Evolutionary conservation across 2,329 filamentous ascomycete genomes (phyloP), one percentile per base, ranked within the genome.

Genomic region (Penicillium sp.): DNA sequence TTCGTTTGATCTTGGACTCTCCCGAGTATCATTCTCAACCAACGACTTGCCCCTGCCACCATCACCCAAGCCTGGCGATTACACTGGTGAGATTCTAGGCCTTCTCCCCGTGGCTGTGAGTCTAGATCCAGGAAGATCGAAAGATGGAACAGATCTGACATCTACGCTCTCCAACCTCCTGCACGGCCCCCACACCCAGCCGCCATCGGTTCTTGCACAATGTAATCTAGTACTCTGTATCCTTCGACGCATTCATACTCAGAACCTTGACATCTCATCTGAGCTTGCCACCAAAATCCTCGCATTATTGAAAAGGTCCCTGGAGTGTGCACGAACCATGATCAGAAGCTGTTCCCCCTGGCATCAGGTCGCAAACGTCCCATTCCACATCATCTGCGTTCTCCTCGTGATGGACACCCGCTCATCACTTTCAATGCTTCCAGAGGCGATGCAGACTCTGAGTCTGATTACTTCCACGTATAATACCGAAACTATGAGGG

Each of bases 311-410:
- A 50, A 47, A 19, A 60, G 64, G 7, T 75, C 69, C 0, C 65
- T 79, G 2, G 55, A 59, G 2, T 70, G 71, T 1, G 73, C 76
- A 1, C 66, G 68, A 2, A 56, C 50, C 2, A 71, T 79, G 56
- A 56, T 73, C 0, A 58, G 62, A 2, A 57, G 59, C 16, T 64
- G 68, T 10, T 62, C 64, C 1, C 77, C 76, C 0, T 81, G 77
- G 77, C 77, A 79, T 48, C 77, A 80, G 36, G 69, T 77, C 27
- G 74, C 74, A 16, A 79, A 80, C 32, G 73, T 80, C 0, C 77
- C 77, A 0, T 80, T 80, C 36, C 77, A 80, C 26, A 72, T 76
- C 2, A 69, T 78, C 13, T 78, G 76, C 40, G 62, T 77, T 0
- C 60, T 80, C 6, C 65, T 80, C 1, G 74, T 72, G 0, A 73